Base-by-base conservation (phyloP, 208 protist genomes). In the Acanthamoeba sp. region DNA sequence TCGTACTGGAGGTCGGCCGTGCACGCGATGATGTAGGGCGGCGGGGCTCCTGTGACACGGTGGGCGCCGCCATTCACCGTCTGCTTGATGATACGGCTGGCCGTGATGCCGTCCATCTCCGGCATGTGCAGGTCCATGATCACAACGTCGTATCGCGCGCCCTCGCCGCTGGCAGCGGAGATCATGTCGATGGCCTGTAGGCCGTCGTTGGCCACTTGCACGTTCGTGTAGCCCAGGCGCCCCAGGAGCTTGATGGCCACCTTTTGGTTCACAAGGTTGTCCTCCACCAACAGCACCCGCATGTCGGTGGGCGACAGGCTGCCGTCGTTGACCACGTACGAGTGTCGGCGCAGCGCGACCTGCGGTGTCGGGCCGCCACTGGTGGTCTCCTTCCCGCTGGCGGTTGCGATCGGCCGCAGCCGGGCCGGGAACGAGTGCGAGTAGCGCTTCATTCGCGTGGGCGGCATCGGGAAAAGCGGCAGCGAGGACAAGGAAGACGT, bases 11-110 rank as follows among this genome's bases (percentile, higher is more conserved):
- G 87, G 57, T 92, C 62, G 50, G 87, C 87, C 20, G 87, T 92
- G 59, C 87, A 92, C 12, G 87, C 87, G 42, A 92, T 76, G 38
- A 92, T 92, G 87, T 78, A 92, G 34, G 87, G 87, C 52, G 59
- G 59, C 0, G 59, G 27, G 1, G 5, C 7, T 5, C 29, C 12
- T 9, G 22, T 62, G 20, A 5, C 59, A 34, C 59, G 0, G 0
- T 32, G 59, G 20, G 14, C 5, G 34, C 3, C 24, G 5, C 55
- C 38, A 24, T 24, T 29, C 40, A 24, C 27, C 16, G 64, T 20
- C 55, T 64, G 42, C 62, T 34, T 91, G 62, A 91, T 64, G 27
- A 45, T 18, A 3, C 62, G 22, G 85, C 55, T 91, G 24, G 57
- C 62, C 40, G 85, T 71, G 20, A 91, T 71, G 9, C 85, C 85